Conservation (phyloP, 768 basidiomycete species). For the Agaricus blazei region DNA sequence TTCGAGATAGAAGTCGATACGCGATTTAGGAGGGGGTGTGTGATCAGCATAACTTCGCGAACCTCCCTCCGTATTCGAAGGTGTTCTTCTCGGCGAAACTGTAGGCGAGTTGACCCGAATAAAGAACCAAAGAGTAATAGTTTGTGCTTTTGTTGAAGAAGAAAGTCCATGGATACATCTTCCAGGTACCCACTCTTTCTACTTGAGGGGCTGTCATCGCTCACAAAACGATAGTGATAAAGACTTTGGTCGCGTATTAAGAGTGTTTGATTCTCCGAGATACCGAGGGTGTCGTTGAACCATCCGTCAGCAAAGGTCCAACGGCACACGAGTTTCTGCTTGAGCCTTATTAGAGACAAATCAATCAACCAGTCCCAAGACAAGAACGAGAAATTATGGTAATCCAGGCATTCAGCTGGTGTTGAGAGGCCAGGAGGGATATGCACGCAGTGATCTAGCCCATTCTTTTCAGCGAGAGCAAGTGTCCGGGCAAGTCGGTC, state of each 20-base stretch:
- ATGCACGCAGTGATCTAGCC: conserved; percentile 45
- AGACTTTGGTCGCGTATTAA: conserved; percentile 46
- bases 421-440: conserved; percentile 26
- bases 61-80: conserved; percentile 38
- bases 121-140: conserved; percentile 70
- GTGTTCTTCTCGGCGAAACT: conserved; percentile 37
- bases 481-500: conserved; percentile 42
- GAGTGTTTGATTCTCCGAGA: conserved; percentile 35
- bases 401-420: conserved; percentile 57
- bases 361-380: conserved; percentile 72
- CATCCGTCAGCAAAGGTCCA: conserved; percentile 47
- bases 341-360: conserved; percentile 30
- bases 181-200: conserved; percentile 34
- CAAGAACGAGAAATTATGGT: conserved; percentile 54
- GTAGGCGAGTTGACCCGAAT: conserved; percentile 70
- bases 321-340: conserved; percentile 41
- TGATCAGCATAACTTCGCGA: conserved; percentile 53
- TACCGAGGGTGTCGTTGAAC: conserved; percentile 35
- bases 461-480: conserved; percentile 44
- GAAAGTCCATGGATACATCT: conserved; percentile 35
- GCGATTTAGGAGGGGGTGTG: conserved; percentile 39
- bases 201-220: conserved; percentile 27
- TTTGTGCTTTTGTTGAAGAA: conserved; percentile 35
- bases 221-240: conserved; percentile 65
- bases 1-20: conserved; percentile 40